These are phyloP conservation scores for Komagataella mondaviorum DNA, from an alignment of 805 yeast genomes.

Conservation along the genomic window DNA sequence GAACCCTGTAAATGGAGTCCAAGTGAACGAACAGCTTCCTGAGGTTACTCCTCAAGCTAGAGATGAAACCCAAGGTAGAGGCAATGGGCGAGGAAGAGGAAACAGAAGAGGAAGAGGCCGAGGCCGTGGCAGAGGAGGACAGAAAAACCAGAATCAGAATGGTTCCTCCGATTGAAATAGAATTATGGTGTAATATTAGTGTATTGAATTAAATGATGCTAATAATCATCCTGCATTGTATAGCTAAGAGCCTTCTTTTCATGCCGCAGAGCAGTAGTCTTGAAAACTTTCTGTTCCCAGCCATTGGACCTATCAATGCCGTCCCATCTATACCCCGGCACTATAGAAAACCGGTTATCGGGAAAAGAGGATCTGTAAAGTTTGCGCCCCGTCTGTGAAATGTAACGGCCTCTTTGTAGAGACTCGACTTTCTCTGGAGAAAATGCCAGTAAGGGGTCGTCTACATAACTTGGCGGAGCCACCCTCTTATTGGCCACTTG, in stretches of 20 bases:
- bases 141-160: not conserved
- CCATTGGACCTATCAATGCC: conserved; percentile 87
- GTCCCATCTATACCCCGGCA: conserved; percentile 83
- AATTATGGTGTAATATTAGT: not conserved
- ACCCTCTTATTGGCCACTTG: not conserved
- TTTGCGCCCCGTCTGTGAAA: conserved; percentile 33
- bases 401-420: conserved; percentile 5
- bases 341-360: conserved; percentile 60
- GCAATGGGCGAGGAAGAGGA: conserved; percentile 6
- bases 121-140: not conserved
- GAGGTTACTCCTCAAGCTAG: conserved; percentile 1
- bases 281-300: conserved; percentile 56
- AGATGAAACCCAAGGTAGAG: conserved; percentile 2
- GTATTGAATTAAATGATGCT: not conserved
- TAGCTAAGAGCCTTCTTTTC: conserved; percentile 13
- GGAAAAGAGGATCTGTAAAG: conserved; percentile 42
- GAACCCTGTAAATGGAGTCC: not conserved
- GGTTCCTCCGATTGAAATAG: not conserved
- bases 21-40: not conserved
- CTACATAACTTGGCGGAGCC: conserved; percentile 16
- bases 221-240: conserved; percentile 26
- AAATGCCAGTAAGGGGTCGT: conserved; percentile 54
- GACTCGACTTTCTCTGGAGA: conserved; percentile 13
- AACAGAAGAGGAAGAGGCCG: conserved; percentile 12
- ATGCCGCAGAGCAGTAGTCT: conserved; percentile 23